phyloP scores from a whole-genome alignment of 1,139 yeast species.

The Nakaseomyces bracarensis region DNA sequence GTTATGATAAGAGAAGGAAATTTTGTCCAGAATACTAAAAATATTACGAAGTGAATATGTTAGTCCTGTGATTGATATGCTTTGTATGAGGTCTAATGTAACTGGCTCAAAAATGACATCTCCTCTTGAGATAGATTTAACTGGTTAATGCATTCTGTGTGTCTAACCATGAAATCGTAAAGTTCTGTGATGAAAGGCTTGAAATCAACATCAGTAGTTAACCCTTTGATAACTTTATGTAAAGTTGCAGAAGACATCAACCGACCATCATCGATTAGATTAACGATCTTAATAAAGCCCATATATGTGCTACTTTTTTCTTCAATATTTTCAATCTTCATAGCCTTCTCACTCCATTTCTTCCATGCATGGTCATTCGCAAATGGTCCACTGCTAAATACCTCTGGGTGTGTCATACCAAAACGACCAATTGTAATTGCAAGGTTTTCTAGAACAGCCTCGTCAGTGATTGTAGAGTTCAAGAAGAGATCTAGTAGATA shows the following conservation, averaged over 20 bases:
- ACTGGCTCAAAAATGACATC: conserved; percentile 22
- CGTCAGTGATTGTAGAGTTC: conserved; percentile 37
- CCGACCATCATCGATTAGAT: conserved; percentile 18
- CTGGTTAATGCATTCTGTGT: conserved; percentile 18
- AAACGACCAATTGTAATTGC: conserved; percentile 92
- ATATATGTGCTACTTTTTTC: conserved; percentile 31
- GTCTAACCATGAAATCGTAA: conserved; percentile 20
- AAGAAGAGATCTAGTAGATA: conserved; percentile 58
- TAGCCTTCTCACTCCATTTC: conserved; percentile 26
- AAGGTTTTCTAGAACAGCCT: conserved; percentile 70
- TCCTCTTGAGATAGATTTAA: conserved; percentile 20
- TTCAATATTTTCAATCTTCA: conserved; percentile 26
- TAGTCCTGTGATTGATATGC: no score
- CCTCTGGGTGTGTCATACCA: conserved; percentile 57
- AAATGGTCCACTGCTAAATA: conserved; percentile 40
- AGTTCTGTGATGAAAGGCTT: conserved; percentile 25
- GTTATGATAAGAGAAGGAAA: no score
- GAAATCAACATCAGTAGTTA: conserved; percentile 24
- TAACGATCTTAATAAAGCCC: conserved; percentile 30
- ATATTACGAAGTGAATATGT: no score
- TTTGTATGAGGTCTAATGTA: no score
- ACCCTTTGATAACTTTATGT: conserved; percentile 22
- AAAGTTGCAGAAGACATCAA: conserved; percentile 20
- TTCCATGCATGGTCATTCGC: conserved; percentile 24
- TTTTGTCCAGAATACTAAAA: no score